A percentile compares a stretch with the other conserved stretches of the same genome.
phyloP scores from a whole-genome alignment of 306 rosid genomes.

The Cucumis hystrix region DNA sequence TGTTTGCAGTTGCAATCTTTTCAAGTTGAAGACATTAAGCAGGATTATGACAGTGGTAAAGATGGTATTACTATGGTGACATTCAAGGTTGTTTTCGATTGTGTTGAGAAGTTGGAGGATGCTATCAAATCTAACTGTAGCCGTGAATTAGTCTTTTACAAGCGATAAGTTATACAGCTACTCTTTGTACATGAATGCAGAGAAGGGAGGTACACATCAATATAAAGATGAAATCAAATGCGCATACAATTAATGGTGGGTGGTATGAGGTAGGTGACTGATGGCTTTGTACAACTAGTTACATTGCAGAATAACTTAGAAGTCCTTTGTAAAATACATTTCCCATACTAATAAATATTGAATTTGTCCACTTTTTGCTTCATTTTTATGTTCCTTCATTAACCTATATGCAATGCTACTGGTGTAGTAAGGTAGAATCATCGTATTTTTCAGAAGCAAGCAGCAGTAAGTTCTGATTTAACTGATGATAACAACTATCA shows the following conservation, averaged over 20 bases:
- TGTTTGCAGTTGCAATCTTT: constrained; percentile 57
- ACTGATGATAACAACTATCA: neutral
- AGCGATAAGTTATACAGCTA: constrained; percentile 17
- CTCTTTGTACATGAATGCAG: neutral
- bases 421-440: neutral
- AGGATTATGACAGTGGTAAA: constrained; percentile 84
- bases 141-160: constrained; percentile 54
- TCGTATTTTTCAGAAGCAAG: neutral
- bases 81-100: constrained; percentile 73
- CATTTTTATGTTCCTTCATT: neutral
- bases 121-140: constrained; percentile 64
- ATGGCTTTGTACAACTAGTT: neutral
- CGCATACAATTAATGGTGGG: neutral
- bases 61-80: constrained; percentile 62
- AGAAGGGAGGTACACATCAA: neutral
- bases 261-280: neutral
- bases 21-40: constrained; percentile 57
- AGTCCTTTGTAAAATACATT: neutral
- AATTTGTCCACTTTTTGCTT: neutral
- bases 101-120: constrained; percentile 72
- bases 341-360: neutral
- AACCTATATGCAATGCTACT: neutral
- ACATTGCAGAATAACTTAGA: neutral
- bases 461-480: neutral
- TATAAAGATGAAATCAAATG: neutral